These are phyloP conservation scores for Aspergillus japonicus DNA, from an alignment of 2,329 filamentous ascomycete genomes.

Conservation along the genomic window DNA sequence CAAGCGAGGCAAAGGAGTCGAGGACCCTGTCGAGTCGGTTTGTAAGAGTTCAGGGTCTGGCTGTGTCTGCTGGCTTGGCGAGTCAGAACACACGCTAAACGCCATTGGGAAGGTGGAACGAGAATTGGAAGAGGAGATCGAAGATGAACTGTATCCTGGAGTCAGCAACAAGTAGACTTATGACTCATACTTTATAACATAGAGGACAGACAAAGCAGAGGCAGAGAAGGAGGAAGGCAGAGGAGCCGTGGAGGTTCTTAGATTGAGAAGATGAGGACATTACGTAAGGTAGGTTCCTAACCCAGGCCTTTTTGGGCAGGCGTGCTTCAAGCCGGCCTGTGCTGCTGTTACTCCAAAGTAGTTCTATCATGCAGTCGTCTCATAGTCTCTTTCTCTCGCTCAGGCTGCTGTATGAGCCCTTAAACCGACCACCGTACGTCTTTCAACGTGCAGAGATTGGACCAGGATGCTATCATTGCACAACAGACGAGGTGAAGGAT, in stretches of 20 bases:
- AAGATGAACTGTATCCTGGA: background rate
- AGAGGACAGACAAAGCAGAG: background rate
- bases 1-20: background rate
- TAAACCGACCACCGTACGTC: no score
- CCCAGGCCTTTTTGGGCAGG: background rate
- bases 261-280: background rate
- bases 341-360: no score
- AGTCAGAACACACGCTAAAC: background rate
- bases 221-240: background rate
- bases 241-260: background rate
- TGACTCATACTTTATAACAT: background rate
- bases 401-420: no score
- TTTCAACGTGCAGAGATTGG: no score
- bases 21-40: background rate
- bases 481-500: no score
- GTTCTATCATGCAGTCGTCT: no score
- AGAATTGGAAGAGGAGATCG: background rate
- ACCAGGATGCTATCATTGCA: no score
- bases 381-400: no score
- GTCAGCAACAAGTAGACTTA: background rate
- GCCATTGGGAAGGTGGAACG: background rate
- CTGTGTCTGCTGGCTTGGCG: background rate
- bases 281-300: background rate
- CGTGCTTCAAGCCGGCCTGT: no score
- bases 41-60: background rate